Percentiles rank a stretch among this genome's conserved stretches.
Conservation (phyloP, 2,329 filamentous ascomycete genomes). For the Cladosporium velox region DNA sequence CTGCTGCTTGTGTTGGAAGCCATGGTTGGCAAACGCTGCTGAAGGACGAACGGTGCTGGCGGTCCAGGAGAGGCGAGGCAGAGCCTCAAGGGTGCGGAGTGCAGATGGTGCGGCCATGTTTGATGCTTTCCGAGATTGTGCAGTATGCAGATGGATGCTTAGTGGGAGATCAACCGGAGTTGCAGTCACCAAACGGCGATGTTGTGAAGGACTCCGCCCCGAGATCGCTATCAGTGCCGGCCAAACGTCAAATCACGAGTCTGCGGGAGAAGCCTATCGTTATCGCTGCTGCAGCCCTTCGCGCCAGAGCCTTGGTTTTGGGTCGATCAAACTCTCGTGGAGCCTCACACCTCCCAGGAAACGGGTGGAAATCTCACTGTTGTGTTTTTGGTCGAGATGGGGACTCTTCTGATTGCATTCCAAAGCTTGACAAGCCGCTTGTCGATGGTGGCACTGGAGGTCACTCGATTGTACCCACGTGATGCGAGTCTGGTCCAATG, state of each 20-base stretch:
- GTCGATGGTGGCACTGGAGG: neutral
- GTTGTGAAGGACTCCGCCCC: conserved; percentile 4
- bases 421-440: conserved; percentile 9
- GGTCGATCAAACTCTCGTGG: conserved; percentile 10
- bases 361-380: neutral
- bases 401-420: neutral
- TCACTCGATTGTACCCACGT: neutral
- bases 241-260: conserved; percentile 1
- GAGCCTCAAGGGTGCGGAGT: conserved; percentile 39
- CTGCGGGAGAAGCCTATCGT: conserved; percentile 3
- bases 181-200: conserved; percentile 6
- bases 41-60: conserved; percentile 32
- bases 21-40: conserved; percentile 24
- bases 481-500: conserved; percentile 1
- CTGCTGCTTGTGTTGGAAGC: conserved; percentile 19
- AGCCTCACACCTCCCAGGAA: neutral
- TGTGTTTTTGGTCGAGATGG: neutral
- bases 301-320: neutral
- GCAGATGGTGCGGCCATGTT: conserved; percentile 29
- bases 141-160: conserved; percentile 6
- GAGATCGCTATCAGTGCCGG: conserved; percentile 13
- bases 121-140: neutral
- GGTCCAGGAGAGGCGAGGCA: conserved; percentile 42
- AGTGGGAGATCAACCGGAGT: conserved; percentile 11
- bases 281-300: conserved; percentile 5